These are phyloP conservation scores for Populus hybrid DNA, from an alignment of 441 rosid genomes.

Conservation along the genomic window DNA sequence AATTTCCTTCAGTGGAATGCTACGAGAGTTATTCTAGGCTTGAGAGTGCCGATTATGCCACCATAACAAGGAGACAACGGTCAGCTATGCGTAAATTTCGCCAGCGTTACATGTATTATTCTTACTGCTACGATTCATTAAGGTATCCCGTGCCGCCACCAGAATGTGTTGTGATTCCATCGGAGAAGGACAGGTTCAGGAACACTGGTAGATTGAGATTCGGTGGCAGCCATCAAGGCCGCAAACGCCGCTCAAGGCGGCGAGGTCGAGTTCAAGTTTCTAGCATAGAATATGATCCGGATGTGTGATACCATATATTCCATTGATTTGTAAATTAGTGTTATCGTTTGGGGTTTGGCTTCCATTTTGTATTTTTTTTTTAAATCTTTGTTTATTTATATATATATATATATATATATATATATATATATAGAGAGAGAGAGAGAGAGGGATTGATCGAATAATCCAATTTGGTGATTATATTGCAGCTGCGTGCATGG, in stretches of 20 bases:
- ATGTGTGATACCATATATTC: background rate
- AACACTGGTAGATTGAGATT: conserved; percentile 70
- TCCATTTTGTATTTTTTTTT: background rate
- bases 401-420: background rate
- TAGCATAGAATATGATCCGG: background rate
- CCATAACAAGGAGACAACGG: conserved; percentile 35
- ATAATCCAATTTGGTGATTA: background rate
- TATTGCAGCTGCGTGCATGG: background rate
- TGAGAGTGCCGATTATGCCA: conserved; percentile 33
- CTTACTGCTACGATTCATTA: conserved; percentile 68
- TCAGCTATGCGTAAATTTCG: conserved; percentile 65
- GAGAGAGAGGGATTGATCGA: background rate
- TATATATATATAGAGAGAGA: no score
- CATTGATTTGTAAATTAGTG: background rate
- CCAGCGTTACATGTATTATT: conserved; percentile 68
- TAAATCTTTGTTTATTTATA: background rate
- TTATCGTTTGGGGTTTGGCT: background rate
- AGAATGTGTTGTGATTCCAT: conserved; percentile 55
- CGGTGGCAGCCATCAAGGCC: conserved; percentile 49
- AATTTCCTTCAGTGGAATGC: conserved; percentile 33
- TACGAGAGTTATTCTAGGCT: conserved; percentile 27
- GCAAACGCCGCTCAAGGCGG: conserved; percentile 27
- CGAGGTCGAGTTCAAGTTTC: conserved; percentile 6
- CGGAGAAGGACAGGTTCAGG: conserved; percentile 48
- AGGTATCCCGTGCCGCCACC: conserved; percentile 58